Evolutionary conservation across 2,329 filamentous ascomycete species (phyloP), one percentile per base, ranked within the genome.

Genomic region (Atkinsonella hypoxylon): DNA sequence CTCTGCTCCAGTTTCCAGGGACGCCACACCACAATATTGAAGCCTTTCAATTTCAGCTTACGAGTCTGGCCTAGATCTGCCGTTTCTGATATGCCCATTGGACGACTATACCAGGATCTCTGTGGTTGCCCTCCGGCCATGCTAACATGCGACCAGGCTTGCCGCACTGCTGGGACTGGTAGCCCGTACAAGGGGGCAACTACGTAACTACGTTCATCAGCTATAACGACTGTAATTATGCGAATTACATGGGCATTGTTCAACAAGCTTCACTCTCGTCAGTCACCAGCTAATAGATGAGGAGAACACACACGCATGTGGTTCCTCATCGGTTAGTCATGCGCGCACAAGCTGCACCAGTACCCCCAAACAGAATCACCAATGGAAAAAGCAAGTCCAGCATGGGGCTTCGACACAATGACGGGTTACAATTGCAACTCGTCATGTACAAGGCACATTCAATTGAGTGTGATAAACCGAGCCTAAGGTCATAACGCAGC

Each of bases 151-250:
- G 26, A 45, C 45, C 20, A 20, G 50, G 45, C 38, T 47, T 48
- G 40, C 50, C 50, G 42, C 50, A 45, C 41, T 48, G 40, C 45
- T 51, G 50, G 50, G 50, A 49, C 46, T 48, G 46, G 36, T 32
- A 22, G 20, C n/a, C 41, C 30, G 36, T 17, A 34, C 32, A 51
- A 44, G 32, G 45, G 45, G 41, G 22, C 46, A 40, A n/a, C 17
- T 39, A 11, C 15, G 3, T 13, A 5, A 26, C 5, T 26, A 8
- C 26, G 26, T 26, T 26, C 26, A 26, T 4, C 26, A 26, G 26
- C 6, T 26, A 26, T 26, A 8, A 7, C 8, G 26, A 26, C 5
- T 26, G 26, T 26, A 26, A 38, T 38, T 26, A 26, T 26, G 26
- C 26, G 26, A 26, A 26, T 5, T 26, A 26, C 26, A 26, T 22